Evolutionary conservation across 2,329 filamentous ascomycete species (phyloP).

Genomic region (Diaporthe sp.): DNA sequence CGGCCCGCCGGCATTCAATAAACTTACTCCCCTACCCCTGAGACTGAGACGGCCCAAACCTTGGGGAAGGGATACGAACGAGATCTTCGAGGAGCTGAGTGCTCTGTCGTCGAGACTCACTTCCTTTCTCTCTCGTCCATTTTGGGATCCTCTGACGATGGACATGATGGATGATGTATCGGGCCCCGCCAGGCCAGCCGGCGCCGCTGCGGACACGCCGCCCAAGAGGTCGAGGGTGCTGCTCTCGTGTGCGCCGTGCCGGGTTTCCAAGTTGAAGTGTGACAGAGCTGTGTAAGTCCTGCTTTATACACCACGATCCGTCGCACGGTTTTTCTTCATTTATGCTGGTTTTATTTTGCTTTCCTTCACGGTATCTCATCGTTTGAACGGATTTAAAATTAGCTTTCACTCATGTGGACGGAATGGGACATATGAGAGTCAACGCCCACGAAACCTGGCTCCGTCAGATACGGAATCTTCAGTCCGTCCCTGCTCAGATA

Average conservation of each 20-base stretch:
- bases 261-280: conserved; percentile 69
- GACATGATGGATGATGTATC: not conserved
- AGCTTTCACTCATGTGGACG: not conserved
- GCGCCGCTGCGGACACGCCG: not conserved
- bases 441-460: not conserved
- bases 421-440: not conserved
- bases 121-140: too few species aligned
- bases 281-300: conserved; percentile 58
- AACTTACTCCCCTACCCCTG: conserved; percentile 1
- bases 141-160: not conserved
- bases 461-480: not conserved
- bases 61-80: not conserved
- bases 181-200: not conserved
- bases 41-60: not conserved
- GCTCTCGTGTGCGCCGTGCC: conserved; percentile 67
- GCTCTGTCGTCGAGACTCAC: not conserved
- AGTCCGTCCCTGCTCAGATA: not conserved
- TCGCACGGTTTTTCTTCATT: not conserved
- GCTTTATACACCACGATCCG: too few species aligned
- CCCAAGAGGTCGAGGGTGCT: conserved; percentile 63
- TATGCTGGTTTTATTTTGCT: not conserved
- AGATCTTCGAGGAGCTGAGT: not conserved
- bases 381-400: not conserved
- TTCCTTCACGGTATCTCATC: not conserved
- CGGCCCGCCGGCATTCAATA: not conserved